Base-by-base conservation (phyloP, 2,329 filamentous ascomycete species). In the Paraconiothyrium sp. region DNA sequence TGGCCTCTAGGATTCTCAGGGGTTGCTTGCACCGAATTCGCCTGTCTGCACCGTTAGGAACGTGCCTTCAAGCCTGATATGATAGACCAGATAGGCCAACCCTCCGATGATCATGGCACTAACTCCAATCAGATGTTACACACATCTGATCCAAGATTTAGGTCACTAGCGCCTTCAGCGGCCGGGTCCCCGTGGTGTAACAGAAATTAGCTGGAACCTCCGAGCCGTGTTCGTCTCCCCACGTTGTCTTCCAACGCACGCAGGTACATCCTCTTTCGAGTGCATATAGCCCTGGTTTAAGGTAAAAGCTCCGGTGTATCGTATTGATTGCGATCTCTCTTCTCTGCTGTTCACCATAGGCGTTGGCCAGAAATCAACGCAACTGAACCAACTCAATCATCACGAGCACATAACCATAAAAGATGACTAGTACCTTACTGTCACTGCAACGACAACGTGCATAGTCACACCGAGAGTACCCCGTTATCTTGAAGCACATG, bases 41-140 rank as follows among this genome's bases (percentile, higher is more conserved):
- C 24, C 24, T 7, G 39, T 48, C 49, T 39, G 49, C 30, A 20
- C 49, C 13, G 49, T 41, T 34, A 37, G 48, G 32, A 10, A 41
- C n/a, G 41, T n/a, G 49, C 35, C 32, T n/a, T 41, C 35, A 34
- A 39, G 2, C 55, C 24, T 57, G 14, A 22, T 20, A 44, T 39
- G 55, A 57, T 41, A 13, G 16, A 46, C 41, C 16, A 55, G 52
- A 52, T 52, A 52, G 50, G 32, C 32, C 27, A 37, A 7, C 13
- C 14, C 7, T 14, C 24, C 6, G 32, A 37, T 39, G 32, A 39
- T 52, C 50, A 24, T 20, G 32, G 50, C 37, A 37, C 30, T 44
- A 14, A 39, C 35, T 34, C 20, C 27, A 22, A 52, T 41, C 34
- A 20, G 49, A 41, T 34, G 34, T 52, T 52, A 27, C 49, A 41